phyloP scores from a whole-genome alignment of 139 green algal genomes.

The Chlamydomonas sp. region DNA sequence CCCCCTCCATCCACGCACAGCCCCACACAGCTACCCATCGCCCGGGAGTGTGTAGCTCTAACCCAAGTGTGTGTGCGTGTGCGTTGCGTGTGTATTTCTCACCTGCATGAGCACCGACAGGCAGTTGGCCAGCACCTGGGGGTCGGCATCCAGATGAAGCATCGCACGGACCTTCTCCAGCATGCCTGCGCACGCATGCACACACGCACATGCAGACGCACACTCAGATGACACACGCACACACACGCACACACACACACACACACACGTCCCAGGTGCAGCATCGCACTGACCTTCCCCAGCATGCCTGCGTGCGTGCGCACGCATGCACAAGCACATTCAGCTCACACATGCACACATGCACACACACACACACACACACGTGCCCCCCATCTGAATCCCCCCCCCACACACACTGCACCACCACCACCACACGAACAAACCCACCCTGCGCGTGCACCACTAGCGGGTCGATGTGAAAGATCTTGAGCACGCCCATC shows the following conservation, averaged over 20 bases:
- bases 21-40: too few species aligned
- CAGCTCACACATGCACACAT: too few species aligned
- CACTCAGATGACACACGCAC: too few species aligned
- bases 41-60: too few species aligned
- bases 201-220: too few species aligned
- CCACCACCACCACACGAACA: not conserved
- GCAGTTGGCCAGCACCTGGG: slow-evolving; percentile 85
- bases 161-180: slow-evolving; percentile 59
- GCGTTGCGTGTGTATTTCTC: too few species aligned
- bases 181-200: slow-evolving; percentile 46
- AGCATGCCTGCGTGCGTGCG: slow-evolving; percentile 52
- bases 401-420: not conserved
- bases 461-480: slow-evolving; percentile 54
- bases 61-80: too few species aligned
- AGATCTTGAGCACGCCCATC: slow-evolving; percentile 88
- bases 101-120: slow-evolving; percentile 66
- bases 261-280: too few species aligned
- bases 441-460: slow-evolving; percentile 40
- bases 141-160: slow-evolving; percentile 62
- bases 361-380: too few species aligned
- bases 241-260: too few species aligned
- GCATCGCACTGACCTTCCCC: slow-evolving; percentile 52
- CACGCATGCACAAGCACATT: too few species aligned
- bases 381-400: not conserved
- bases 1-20: too few species aligned